phyloP scores from a whole-genome alignment of 345 rosid genomes.

The Acer yangbiense region DNA sequence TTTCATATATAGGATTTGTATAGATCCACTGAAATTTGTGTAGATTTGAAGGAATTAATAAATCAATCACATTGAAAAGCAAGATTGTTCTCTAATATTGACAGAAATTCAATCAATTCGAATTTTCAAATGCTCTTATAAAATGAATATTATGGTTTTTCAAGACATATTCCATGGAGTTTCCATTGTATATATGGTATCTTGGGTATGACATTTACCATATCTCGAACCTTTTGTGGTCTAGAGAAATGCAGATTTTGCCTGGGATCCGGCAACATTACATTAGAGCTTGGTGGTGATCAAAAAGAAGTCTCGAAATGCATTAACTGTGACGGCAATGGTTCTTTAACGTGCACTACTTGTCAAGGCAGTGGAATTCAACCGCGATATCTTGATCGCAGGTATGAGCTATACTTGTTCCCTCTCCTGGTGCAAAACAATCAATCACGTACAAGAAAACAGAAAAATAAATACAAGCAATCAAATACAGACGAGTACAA shows the following conservation, averaged over 20 bases:
- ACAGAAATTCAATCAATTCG: no score
- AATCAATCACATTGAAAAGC: background rate
- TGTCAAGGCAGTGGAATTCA: conserved; percentile 96
- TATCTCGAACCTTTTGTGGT: conserved; percentile 13
- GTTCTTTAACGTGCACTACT: conserved; percentile 91
- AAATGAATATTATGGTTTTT: background rate
- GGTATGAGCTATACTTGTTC: conserved; percentile 38
- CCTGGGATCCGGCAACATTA: conserved; percentile 67
- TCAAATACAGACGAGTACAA: background rate
- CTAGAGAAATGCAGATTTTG: conserved; percentile 91
- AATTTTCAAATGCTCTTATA: background rate
- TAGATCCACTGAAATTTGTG: background rate
- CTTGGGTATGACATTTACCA: background rate
- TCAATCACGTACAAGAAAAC: no score
- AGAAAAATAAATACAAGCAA: background rate
- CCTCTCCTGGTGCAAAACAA: background rate
- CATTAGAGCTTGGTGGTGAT: conserved; percentile 72
- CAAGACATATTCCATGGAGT: background rate
- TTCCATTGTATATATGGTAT: background rate
- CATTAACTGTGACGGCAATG: conserved; percentile 81
- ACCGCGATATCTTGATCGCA: conserved; percentile 98
- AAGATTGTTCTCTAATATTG: no score
- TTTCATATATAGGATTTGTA: no score
- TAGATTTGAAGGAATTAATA: background rate
- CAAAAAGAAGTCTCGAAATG: conserved; percentile 79